phyloP scores from a whole-genome alignment of 176 grass and related monocot species.

The Thinopyrum elongatum region DNA sequence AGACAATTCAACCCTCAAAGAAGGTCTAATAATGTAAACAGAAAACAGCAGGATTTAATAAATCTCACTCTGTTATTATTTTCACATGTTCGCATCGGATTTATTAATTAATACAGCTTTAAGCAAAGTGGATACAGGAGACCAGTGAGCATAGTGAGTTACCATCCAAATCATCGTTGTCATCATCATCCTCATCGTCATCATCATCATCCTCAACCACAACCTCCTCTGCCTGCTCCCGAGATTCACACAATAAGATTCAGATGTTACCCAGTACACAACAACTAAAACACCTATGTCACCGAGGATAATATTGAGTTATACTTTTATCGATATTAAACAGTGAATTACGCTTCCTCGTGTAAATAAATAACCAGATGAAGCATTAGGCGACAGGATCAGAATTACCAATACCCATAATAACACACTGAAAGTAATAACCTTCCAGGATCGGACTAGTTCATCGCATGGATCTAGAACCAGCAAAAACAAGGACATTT shows the following conservation, averaged over 20 bases:
- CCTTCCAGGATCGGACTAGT: neutral
- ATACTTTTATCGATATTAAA: neutral
- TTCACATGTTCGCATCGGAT: neutral
- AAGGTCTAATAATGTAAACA: too few species aligned
- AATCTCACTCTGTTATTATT: neutral
- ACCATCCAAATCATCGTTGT: conserved; percentile 54
- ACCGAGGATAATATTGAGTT: neutral
- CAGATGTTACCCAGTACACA: neutral
- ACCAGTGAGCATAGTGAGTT: neutral
- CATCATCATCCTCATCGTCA: conserved; percentile 58
- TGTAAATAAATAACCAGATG: neutral
- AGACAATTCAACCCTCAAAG: too few species aligned
- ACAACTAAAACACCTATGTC: neutral
- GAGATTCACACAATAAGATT: neutral
- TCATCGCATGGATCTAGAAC: neutral
- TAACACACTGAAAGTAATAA: neutral
- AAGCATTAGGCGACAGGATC: neutral
- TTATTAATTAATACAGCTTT: neutral
- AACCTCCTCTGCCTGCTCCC: conserved; percentile 35
- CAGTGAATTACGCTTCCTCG: neutral
- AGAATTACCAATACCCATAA: neutral
- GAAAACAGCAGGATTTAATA: too few species aligned
- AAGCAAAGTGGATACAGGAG: neutral
- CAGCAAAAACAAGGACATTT: neutral
- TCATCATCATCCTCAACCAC: conserved; percentile 51